These are phyloP conservation scores for Cytidiella melzeri DNA, from an alignment of 768 basidiomycete species.

Conservation along the genomic window DNA sequence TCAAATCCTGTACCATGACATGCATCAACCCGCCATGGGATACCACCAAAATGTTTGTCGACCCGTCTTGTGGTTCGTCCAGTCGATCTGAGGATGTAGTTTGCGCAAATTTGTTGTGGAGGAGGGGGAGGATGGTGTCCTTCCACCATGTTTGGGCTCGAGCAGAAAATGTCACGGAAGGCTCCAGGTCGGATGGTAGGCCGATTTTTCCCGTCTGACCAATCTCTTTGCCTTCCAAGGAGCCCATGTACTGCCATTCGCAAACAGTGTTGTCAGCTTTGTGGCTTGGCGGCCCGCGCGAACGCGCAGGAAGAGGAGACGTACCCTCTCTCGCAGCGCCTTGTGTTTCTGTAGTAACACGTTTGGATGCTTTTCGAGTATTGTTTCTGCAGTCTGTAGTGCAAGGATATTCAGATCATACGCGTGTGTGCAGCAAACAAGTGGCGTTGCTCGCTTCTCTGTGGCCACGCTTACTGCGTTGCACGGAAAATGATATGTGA, in stretches of 20 bases:
- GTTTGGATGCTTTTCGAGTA: constrained; percentile 48
- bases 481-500: too few relatives aligned
- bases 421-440: too few relatives aligned
- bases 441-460: too few relatives aligned
- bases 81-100: not conserved
- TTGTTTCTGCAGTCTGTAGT: constrained; percentile 58
- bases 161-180: constrained; percentile 31
- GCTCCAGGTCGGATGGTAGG: constrained; percentile 29
- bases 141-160: constrained; percentile 65
- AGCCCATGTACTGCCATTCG: constrained; percentile 48
- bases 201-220: constrained; percentile 9
- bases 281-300: not conserved
- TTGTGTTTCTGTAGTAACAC: constrained; percentile 36
- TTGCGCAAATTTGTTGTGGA: constrained; percentile 6
- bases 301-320: constrained; percentile 13
- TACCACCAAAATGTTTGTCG: constrained; percentile 48
- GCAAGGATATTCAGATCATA: not conserved
- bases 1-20: constrained; percentile 42
- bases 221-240: constrained; percentile 44
- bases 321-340: constrained; percentile 62
- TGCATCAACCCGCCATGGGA: constrained; percentile 65
- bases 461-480: too few relatives aligned
- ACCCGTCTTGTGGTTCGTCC: not conserved
- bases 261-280: not conserved
- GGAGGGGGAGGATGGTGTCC: constrained; percentile 31